Percentiles rank a stretch among this genome's conserved stretches.
Conservation (phyloP, 78 protist genomes). For the Isochrysis galbana region DNA sequence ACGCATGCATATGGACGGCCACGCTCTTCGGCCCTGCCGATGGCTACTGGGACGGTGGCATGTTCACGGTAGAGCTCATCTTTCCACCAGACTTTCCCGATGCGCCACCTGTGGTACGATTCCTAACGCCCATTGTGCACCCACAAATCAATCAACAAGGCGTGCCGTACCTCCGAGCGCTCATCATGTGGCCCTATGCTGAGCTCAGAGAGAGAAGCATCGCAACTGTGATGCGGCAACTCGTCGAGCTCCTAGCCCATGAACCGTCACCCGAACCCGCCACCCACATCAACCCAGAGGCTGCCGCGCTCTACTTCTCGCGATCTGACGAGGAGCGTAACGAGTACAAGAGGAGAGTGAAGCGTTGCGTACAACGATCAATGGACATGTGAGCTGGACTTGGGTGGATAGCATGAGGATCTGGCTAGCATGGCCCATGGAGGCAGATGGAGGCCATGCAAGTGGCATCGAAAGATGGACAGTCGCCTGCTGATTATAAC, state of each 20-base stretch:
- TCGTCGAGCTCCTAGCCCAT: not conserved
- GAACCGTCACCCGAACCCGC: not conserved
- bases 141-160: not conserved
- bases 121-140: not conserved
- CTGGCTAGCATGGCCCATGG: too few species aligned
- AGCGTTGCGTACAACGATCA: not conserved
- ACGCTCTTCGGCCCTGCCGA: not conserved
- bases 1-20: conserved; percentile 1
- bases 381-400: not conserved
- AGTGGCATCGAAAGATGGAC: too few species aligned
- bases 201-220: not conserved
- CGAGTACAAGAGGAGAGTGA: not conserved
- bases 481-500: too few species aligned
- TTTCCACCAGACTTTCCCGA: conserved; percentile 25
- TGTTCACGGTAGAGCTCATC: not conserved
- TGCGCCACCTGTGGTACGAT: not conserved
- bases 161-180: not conserved
- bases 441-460: too few species aligned
- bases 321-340: not conserved
- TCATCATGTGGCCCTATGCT: not conserved
- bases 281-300: not conserved
- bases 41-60: not conserved
- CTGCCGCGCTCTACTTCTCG: not conserved
- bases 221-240: not conserved
- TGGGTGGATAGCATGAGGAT: too few species aligned